Evolutionary conservation across 2,329 filamentous ascomycete species (phyloP), one percentile per base, ranked within the genome.

Genomic region (Ophiostoma angusticollis): DNA sequence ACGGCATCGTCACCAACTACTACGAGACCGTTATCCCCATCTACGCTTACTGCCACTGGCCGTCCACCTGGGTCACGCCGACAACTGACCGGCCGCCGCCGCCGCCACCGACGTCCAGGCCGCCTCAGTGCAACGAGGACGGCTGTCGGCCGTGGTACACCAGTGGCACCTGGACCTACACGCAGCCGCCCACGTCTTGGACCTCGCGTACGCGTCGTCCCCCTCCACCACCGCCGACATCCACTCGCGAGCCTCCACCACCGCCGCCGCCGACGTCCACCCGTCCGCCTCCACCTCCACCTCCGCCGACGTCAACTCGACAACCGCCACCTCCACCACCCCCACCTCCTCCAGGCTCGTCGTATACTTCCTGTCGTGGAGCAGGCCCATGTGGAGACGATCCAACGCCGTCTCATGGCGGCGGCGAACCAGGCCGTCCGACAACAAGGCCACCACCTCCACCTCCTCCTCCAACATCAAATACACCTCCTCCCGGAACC

Each of bases 21-120:
- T 49, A 46, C 35, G 37, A 40, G 22, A 51, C 49, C 18, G 48
- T 48, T 6, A 35, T 48, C 19, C 43, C 29, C 22, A 28, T 45
- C 13, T 32, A 37, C 9, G 46, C 48, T 16, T 40, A 31, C 13
- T 51, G 49, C 22, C 46, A 47, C 32, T 46, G 42, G 43, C 35
- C 37, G 7, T 12, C 41, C 6, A 43, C 41, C 12, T 43, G 41
- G 41, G 28, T 27, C 8, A 23, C 37, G 8, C 41, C 41, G 8
- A 44, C 41, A 2, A 29, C 25, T 2, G 41, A 44, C 25, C 34
- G 35, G 12, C 41, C 41, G 11, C 41, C 41, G 9, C 41, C 41
- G 6, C 36, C 31, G 12, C 41, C 41, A 9, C 41, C 41, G 9
- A 37, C 41, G 6, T 35, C 24, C 17, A 44, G 37, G 16, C 31